Base-by-base conservation (phyloP, 768 basidiomycete genomes). In the Boletus rufocinnamomeus region DNA sequence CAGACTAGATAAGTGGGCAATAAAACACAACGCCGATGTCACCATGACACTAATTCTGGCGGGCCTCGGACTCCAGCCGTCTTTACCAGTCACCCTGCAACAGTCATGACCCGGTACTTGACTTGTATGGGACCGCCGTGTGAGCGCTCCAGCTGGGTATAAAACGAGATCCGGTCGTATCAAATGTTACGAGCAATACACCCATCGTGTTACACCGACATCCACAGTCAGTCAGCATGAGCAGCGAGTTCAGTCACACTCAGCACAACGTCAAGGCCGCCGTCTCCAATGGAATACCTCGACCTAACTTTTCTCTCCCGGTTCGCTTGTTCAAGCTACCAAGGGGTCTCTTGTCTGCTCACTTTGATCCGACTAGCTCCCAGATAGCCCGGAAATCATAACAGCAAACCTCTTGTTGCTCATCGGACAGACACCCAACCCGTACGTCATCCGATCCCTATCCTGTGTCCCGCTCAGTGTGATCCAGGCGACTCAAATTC, bases 361-460 rank as follows among this genome's bases (percentile, higher is more conserved):
- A 64, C 49, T 16, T 32, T 34, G 38, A 56, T 57, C 57, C 23
- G 48, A 30, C 27, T 46, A 84, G 82, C 72, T 76, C 35, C 82
- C 82, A 37, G 78, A 82, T 50, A 75, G 63, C 27, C 74, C 81
- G 2, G 83, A 83, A 21, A 74, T 73, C 58, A 77, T 85, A 56
- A 85, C 84, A 0, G 70, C 71, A 32, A 84, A 83, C 62, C 56
- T 81, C 37, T 62, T 77, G 53, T 74, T 76, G 56, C 66, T 83
- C 4, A 58, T 71, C 16, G 74, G 71, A 49, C 71, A 75, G 49
- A 66, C 77, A 0, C 66, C 74, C 19, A 62, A 80, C 52, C 72
- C 78, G 82, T 80, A 65, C 56, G 76, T 68, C 34, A 4, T n/a
- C 44, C 14, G 3, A 43, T 25, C 4, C 6, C 27, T 13, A 11